phyloP scores from a whole-genome alignment of 1,284 basidiomycete species.

The Sporisorium exsertum region DNA sequence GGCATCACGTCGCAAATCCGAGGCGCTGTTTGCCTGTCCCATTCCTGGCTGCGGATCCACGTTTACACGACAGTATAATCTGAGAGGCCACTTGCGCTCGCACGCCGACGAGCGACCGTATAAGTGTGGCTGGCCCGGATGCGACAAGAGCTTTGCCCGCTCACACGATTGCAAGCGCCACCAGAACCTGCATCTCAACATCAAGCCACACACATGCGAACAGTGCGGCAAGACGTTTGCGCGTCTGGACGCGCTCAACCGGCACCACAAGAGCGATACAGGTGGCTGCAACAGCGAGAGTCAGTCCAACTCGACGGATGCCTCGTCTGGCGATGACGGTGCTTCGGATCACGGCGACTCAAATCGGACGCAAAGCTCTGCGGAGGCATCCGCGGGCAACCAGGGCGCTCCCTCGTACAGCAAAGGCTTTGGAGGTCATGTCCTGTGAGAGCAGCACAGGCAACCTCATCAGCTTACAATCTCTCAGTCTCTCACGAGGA shows the following conservation, averaged over 20 bases:
- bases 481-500: neutral
- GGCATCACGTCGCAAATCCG: constrained; percentile 86
- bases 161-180: constrained; percentile 94
- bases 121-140: constrained; percentile 90
- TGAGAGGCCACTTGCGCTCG: constrained; percentile 88
- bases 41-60: constrained; percentile 95
- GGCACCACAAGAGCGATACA: constrained; percentile 66
- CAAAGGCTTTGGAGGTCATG: constrained; percentile 46
- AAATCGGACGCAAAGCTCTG: neutral
- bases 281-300: constrained; percentile 49
- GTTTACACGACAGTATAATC: constrained; percentile 73
- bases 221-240: constrained; percentile 95
- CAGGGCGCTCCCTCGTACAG: neutral
- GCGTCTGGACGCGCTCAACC: constrained; percentile 87
- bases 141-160: constrained; percentile 91
- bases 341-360: constrained; percentile 18
- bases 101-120: constrained; percentile 95
- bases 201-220: constrained; percentile 86
- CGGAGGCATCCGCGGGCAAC: neutral
- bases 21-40: constrained; percentile 90
- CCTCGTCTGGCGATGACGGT: constrained; percentile 16
- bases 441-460: constrained; percentile 12
- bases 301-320: constrained; percentile 37
- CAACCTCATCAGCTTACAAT: neutral
- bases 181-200: constrained; percentile 76